Conservation (phyloP, 306 rosid genomes). For the Medicago ruthenica region DNA sequence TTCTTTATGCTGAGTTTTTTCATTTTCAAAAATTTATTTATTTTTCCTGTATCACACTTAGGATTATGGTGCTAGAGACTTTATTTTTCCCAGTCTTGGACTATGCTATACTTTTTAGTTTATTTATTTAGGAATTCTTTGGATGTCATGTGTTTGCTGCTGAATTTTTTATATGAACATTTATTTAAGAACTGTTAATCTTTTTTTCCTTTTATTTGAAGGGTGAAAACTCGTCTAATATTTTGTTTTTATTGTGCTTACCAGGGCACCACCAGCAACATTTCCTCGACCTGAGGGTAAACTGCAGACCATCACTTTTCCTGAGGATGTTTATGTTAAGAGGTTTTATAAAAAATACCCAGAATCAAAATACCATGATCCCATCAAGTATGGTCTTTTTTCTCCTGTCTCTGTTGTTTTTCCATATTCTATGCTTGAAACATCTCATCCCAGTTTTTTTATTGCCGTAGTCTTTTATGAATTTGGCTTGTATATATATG, state of each 20-base stretch:
- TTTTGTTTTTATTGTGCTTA: slow-evolving; percentile 33
- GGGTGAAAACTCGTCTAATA: slow-evolving; percentile 4
- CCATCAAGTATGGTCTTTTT: slow-evolving; percentile 66
- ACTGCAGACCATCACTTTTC: slow-evolving; percentile 73
- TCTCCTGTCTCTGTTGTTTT: slow-evolving; percentile 32
- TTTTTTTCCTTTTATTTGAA: not conserved
- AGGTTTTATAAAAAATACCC: slow-evolving; percentile 77
- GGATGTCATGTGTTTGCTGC: not conserved
- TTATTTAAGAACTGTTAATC: not conserved
- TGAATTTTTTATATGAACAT: slow-evolving; percentile 1
- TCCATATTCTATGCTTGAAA: slow-evolving; percentile 14
- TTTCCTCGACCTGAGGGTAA: slow-evolving; percentile 73
- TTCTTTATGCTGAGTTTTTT: not conserved
- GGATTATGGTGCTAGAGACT: not conserved
- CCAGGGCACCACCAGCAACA: slow-evolving; percentile 82
- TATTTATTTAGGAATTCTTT: not conserved
- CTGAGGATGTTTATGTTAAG: slow-evolving; percentile 80
- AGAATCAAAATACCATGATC: slow-evolving; percentile 69
- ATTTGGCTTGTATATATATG: slow-evolving; percentile 23
- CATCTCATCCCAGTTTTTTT: slow-evolving; percentile 14
- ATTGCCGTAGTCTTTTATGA: not conserved
- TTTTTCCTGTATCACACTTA: not conserved
- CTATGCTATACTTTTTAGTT: not conserved
- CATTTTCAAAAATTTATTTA: not conserved
- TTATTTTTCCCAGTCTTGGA: not conserved